Evolutionary conservation across 495 filamentous ascomycete species (phyloP).

Genomic region (Bombardia bombarda): DNA sequence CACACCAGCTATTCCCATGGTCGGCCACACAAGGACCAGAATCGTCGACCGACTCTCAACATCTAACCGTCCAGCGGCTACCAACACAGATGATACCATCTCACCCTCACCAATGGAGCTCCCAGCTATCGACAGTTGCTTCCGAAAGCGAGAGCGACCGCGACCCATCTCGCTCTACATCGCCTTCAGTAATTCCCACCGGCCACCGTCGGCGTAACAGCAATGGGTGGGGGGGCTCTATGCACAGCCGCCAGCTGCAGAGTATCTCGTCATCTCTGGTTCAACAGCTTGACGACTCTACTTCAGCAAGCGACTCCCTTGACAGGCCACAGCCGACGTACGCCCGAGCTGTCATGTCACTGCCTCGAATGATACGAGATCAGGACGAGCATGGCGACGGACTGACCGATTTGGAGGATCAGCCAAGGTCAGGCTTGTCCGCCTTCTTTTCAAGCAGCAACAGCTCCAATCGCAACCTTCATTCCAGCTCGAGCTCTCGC

Average conservation of each 20-base stretch:
- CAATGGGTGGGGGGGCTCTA: slow-evolving; percentile 28
- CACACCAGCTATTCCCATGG: slow-evolving; percentile 19
- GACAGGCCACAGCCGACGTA: slow-evolving; percentile 28
- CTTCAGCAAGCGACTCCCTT: slow-evolving; percentile 31
- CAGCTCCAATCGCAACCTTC: slow-evolving; percentile 37
- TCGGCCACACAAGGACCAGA: slow-evolving; percentile 6
- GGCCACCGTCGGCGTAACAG: slow-evolving; percentile 27
- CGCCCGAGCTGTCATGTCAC: slow-evolving; percentile 23
- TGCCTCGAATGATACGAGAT: slow-evolving; percentile 33
- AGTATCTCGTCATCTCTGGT: slow-evolving; percentile 46
- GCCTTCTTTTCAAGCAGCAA: slow-evolving; percentile 33
- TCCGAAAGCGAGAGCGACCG: slow-evolving; percentile 52
- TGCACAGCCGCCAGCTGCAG: slow-evolving; percentile 40
- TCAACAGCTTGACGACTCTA: slow-evolving; percentile 25
- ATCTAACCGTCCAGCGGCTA: slow-evolving; percentile 8
- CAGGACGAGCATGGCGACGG: slow-evolving; percentile 50
- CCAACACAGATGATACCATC: slow-evolving; percentile 26
- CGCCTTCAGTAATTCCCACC: slow-evolving; percentile 18
- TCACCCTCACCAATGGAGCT: slow-evolving; percentile 55
- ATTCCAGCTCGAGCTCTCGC: slow-evolving; percentile 40
- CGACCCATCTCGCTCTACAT: slow-evolving; percentile 33
- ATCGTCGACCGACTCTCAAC: slow-evolving; percentile 15
- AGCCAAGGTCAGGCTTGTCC: slow-evolving; percentile 34
- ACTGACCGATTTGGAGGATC: slow-evolving; percentile 40
- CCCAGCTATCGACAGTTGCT: slow-evolving; percentile 65